Base-by-base conservation (phyloP, 148 eudicot genomes). In the Amaranthus cruentus region DNA sequence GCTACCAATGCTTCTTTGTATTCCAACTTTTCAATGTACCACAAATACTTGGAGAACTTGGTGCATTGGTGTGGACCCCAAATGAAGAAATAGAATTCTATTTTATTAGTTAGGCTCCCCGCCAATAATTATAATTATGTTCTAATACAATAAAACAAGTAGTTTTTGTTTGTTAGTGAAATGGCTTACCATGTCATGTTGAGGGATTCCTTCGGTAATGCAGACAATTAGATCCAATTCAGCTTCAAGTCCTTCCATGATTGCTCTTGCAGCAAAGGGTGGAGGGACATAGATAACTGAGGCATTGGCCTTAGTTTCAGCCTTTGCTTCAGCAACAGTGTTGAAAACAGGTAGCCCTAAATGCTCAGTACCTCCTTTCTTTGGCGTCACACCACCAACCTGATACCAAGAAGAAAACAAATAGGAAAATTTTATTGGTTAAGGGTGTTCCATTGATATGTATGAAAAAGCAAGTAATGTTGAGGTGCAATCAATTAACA, bases 351-450 rank as follows among this genome's bases (percentile, higher is more conserved):
- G 98, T 66, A 95, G 93, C 70, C 98, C 98, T 73, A 95, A 79
- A 84, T 95, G 97, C 83, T 95, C 98, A 0, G 90, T 88, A 69
- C 98, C 98, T 77, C 98, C 98, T 82, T 95, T 95, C 82, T 83
- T 83, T 10, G 97, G 98, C 50, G 98, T 95, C 69, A 95, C 98
- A 67, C 98, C 98, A 64, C 98, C 98, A 86, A 95, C 98, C 97
- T 95, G 70, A 74, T 60, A 73, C 47, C 61, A 70, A 70, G 0
- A 12, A 54, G 3, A 38, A 73, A 59, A 14, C 56, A 70, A 7
- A 46, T 44, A 62, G 28, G 4, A 70, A 28, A 67, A 11, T 55
- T 56, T 38, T 11, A 42, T 2, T 0, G 7, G 10, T 21, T n/a
- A 46, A 28, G n/a, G 7, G 38, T 9, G 4, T 10, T 44, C 14